Evolutionary conservation across 83 land plant species (phyloP), one percentile per base, ranked within the genome.

Genomic region (Isoetes engelmannii): DNA sequence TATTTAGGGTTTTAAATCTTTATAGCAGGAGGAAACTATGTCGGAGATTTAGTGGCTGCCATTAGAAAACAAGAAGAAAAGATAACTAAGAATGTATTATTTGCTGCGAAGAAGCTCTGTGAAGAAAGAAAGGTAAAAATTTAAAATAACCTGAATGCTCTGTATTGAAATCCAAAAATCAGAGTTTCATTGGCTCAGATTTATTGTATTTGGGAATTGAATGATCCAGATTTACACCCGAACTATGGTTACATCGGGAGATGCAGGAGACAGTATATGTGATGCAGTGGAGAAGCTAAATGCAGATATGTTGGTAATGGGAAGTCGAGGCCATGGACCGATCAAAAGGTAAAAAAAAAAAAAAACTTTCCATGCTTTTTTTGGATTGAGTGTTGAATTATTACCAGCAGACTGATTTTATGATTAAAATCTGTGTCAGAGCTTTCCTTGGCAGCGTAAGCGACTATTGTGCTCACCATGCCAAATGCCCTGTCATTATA

Each of bases 391-490:
- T 18, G 18, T 12, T 59, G 1, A 59, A 0, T 15, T 59, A 59
- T 3, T 18, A 4, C 55, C 17, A 51, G 17, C 13, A 51, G 13
- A 51, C 55, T 51, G 13, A 51, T 12, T 12, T 51, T 51, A 8
- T 18, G 37, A 28, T 28, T 28, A 28, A 28, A 28, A 28, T 28
- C 0, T 28, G 37, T 28, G 37, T 28, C 47, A 73, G 82, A 56
- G 69, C 79, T 13, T 48, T 79, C 51, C 17, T 79, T 44, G 82
- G 82, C 13, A 79, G 82, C 62, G 79, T 75, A 18, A 75, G 80
- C 65, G 72, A 51, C 49, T 68, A 75, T 56, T 78, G 81, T 43
- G 80, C 58, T 48, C 75, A 76, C 10, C 67, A 64, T 48, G 80
- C 72, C 6, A 79, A 75, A 61, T 79, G 82, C 66, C 80, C 78